Evolutionary conservation across 176 grass and related monocot species (phyloP), one percentile per base, ranked within the genome.

Genomic region (Zea mays): DNA sequence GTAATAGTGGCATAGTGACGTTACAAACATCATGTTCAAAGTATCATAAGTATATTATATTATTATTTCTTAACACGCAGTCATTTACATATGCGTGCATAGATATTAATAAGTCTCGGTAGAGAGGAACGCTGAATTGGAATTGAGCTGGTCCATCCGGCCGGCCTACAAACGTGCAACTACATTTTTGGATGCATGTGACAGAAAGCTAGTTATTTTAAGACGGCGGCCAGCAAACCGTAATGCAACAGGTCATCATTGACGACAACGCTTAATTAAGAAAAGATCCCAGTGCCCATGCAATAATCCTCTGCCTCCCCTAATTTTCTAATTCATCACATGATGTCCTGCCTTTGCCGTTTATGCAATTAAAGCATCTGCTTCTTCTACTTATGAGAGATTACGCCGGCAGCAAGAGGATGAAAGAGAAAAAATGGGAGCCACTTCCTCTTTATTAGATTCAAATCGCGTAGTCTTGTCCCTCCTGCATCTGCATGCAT

Each of bases 261-360:
- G 41, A 62, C 78, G 67, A 42, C 78, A 39, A 71, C 10, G 67
- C 78, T 37, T 70, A 81, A 71, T 71, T 48, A 37, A 81, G 78
- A 35, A 60, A 61, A 60, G 8, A 35, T 58, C 20, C 21, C 35
- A 13, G 13, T 43, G 37, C 49, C 47, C 20, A 34, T 65, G n/a
- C 62, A 5, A 21, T 39, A 66, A 65, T 65, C 36, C 10, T 45
- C 10, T 45, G 48, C 45, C 66, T 52, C 27, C 65, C 45, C 7
- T 56, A 56, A 19, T 56, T 56, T 56, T 9, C 54, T 56, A 56
- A 56, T 56, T 67, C 39, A 43, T 42, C 19, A 79, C 2, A 69
- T 69, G 77, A 58, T 58, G 50, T 67, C 38, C 65, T 79, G 51
- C 51, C 65, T 69, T 79, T 79, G 77, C 51, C 50, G 54, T 79